A percentile compares a stretch with the other conserved stretches of the same genome.
Conservation (phyloP, 306 rosid genomes). For the Morella rubra region DNA sequence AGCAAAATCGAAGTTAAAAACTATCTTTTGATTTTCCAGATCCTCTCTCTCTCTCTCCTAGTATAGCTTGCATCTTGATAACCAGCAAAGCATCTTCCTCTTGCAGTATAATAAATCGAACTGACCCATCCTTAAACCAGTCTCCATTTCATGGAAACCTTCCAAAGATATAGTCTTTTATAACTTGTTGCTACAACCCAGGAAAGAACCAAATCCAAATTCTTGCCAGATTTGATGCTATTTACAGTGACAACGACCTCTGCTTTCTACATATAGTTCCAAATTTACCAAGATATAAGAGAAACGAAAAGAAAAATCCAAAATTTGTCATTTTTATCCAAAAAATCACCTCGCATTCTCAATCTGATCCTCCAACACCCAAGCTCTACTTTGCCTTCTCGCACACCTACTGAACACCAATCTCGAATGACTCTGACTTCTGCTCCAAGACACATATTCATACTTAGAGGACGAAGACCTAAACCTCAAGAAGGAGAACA, state of each 20-base stretch:
- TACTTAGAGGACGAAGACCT: conserved; percentile 26
- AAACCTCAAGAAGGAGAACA: conserved; percentile 64
- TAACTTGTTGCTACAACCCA: neutral
- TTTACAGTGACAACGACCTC: neutral
- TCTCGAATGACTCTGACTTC: conserved; percentile 51
- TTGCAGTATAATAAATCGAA: conserved; percentile 4
- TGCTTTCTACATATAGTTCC: neutral
- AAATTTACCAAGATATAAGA: conserved; percentile 13
- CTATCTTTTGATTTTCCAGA: neutral
- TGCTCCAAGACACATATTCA: conserved; percentile 41
- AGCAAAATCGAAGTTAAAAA: neutral
- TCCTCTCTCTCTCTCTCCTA: neutral
- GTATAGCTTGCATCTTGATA: neutral
- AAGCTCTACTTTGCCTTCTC: conserved; percentile 52
- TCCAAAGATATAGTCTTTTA: neutral
- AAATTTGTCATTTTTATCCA: conserved; percentile 29
- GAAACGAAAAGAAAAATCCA: conserved; percentile 2
- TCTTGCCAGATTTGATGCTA: neutral
- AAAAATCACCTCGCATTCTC: conserved; percentile 19
- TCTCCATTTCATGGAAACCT: conserved; percentile 8
- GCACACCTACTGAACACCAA: conserved; percentile 55
- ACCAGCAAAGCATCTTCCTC: neutral
- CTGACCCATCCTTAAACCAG: neutral
- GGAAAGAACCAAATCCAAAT: neutral
- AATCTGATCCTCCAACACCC: conserved; percentile 59